A percentile compares a stretch with the other conserved stretches of the same genome.
Evolutionary conservation across 2,329 filamentous ascomycete species (phyloP).

Genomic region (Pseudogymnoascus sp.): DNA sequence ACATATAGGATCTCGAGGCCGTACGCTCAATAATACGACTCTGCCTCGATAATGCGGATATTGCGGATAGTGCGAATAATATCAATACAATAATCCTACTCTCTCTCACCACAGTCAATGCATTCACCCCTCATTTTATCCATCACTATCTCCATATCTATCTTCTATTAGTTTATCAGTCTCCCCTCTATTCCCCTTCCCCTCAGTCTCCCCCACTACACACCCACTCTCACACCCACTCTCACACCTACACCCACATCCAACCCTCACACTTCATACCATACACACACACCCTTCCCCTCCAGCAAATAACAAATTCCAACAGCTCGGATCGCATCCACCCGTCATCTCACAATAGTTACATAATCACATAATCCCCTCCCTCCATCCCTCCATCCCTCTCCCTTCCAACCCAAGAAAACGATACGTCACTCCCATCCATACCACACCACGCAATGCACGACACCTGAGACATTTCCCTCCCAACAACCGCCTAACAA

Average conservation of each 20-base stretch:
- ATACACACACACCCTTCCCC: background rate
- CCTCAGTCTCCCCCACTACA: background rate
- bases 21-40: background rate
- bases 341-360: background rate
- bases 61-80: too few species aligned
- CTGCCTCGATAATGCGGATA: too few species aligned
- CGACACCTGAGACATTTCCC: background rate
- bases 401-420: too few species aligned
- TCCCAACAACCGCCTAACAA: background rate
- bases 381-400: too few species aligned
- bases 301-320: background rate
- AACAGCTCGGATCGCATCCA: background rate
- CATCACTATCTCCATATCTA: too few species aligned
- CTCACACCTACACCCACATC: background rate
- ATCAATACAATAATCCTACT: too few species aligned
- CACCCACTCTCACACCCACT: too few species aligned
- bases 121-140: background rate
- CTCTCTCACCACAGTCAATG: background rate
- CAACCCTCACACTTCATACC: too few species aligned
- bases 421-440: background rate
- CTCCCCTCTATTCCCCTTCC: background rate
- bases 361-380: too few species aligned
- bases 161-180: background rate
- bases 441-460: background rate
- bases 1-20: background rate